Evolutionary conservation across 257 asterid genomes (phyloP).

Genomic region (Nicotiana tomentosiformis): DNA sequence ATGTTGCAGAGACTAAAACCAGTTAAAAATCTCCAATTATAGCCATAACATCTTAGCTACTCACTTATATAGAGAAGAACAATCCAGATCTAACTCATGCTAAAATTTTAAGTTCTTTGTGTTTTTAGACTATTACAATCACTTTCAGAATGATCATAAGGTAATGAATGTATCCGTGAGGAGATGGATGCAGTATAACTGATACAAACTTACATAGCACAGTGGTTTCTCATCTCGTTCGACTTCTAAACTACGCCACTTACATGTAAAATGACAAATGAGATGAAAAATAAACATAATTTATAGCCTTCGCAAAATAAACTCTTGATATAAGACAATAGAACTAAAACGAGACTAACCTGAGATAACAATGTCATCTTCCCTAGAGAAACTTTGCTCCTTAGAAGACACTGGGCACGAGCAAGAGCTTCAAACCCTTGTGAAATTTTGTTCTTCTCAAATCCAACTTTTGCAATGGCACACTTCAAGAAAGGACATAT

Average conservation of each 20-base stretch:
- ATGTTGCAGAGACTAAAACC: constrained; percentile 3
- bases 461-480: constrained; percentile 81
- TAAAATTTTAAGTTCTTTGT: neutral
- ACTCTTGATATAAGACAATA: neutral
- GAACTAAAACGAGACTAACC: constrained; percentile 31
- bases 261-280: neutral
- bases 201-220: neutral
- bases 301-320: neutral
- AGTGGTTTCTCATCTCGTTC: neutral
- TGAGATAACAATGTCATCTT: constrained; percentile 79
- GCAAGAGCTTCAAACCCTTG: constrained; percentile 99
- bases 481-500: constrained; percentile 91
- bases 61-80: neutral
- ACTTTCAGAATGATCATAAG: neutral
- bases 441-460: constrained; percentile 85
- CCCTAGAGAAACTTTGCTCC: constrained; percentile 87
- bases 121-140: neutral
- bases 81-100: neutral
- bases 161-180: neutral
- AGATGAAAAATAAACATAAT: neutral
- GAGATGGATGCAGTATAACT: neutral
- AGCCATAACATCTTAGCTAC: neutral
- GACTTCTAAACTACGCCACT: neutral
- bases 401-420: constrained; percentile 87
- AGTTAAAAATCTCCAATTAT: neutral